A percentile compares a stretch with the other conserved stretches of the same genome.
These are phyloP conservation scores for Ophiocordyceps camponoti-leonardi DNA, from an alignment of 2,329 filamentous ascomycete genomes.

Conservation along the genomic window DNA sequence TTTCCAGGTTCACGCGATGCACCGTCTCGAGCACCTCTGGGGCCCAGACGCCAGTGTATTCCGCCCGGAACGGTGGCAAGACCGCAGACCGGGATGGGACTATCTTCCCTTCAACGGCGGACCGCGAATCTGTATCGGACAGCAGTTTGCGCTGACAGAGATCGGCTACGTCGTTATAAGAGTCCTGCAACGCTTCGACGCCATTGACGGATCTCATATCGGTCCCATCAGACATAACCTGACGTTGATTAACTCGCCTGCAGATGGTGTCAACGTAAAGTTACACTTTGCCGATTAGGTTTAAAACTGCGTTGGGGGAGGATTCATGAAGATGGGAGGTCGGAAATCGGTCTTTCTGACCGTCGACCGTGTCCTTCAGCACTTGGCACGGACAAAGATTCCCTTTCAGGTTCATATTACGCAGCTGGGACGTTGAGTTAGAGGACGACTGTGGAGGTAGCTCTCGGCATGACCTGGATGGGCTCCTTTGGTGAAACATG, in stretches of 20 bases:
- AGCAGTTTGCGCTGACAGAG: slow-evolving; percentile 11
- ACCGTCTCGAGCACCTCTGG: slow-evolving; percentile 19
- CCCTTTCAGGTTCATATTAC: too few species aligned
- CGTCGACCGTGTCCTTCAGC: too few species aligned
- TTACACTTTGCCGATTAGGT: slow-evolving; percentile 5
- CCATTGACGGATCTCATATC: slow-evolving; percentile 5
- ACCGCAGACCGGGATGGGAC: slow-evolving; percentile 9
- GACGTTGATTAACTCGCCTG: slow-evolving; percentile 7
- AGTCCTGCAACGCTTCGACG: slow-evolving; percentile 7
- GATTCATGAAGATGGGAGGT: too few species aligned
- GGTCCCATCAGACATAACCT: slow-evolving; percentile 6
- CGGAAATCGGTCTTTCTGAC: too few species aligned
- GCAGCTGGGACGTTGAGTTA: too few species aligned
- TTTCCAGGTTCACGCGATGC: slow-evolving; percentile 3
- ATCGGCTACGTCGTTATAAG: slow-evolving; percentile 8
- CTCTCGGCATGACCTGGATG: too few species aligned
- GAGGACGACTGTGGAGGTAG: too few species aligned
- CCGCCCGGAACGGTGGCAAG: slow-evolving; percentile 20
- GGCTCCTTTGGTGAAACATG: too few species aligned
- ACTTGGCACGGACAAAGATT: too few species aligned
- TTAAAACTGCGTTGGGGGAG: too few species aligned
- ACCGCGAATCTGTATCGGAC: slow-evolving; percentile 11
- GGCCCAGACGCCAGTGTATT: slow-evolving; percentile 21
- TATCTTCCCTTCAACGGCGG: slow-evolving; percentile 12
- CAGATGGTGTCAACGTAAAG: slow-evolving; percentile 6